These are phyloP conservation scores for Leccinum sublutescens DNA, from an alignment of 768 basidiomycete species.

Conservation along the genomic window DNA sequence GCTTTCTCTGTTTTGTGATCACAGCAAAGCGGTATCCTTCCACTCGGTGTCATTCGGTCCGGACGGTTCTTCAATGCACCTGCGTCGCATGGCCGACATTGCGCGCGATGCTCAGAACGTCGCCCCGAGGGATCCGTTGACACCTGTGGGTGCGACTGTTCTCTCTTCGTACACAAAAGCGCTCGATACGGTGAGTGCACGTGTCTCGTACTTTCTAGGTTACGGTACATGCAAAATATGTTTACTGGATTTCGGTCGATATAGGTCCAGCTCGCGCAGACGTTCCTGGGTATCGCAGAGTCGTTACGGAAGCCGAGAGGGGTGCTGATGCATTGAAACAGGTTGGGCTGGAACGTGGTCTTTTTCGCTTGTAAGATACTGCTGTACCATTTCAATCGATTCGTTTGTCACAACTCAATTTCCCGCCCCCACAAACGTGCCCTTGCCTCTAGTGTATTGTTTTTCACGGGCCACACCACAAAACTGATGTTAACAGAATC, in stretches of 20 bases:
- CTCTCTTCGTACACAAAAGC: slow-evolving; percentile 50
- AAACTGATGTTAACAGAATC: slow-evolving; percentile 14
- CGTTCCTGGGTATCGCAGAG: slow-evolving; percentile 58
- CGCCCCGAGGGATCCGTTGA: slow-evolving; percentile 40
- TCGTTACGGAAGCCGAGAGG: slow-evolving; percentile 57
- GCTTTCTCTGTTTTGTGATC: background rate
- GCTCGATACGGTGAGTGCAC: slow-evolving; percentile 45
- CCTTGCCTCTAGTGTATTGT: slow-evolving; percentile 10
- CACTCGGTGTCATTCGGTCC: slow-evolving; percentile 59
- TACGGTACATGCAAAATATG: too few species aligned
- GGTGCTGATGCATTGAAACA: slow-evolving; percentile 37
- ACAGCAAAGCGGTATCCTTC: slow-evolving; percentile 54
- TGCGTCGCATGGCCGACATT: slow-evolving; percentile 52
- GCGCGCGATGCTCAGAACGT: slow-evolving; percentile 46
- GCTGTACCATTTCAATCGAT: slow-evolving; percentile 17
- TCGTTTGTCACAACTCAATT: too few species aligned
- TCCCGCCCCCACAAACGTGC: too few species aligned
- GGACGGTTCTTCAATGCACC: slow-evolving; percentile 15
- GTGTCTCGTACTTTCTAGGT: background rate
- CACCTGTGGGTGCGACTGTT: slow-evolving; percentile 32
- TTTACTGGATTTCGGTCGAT: background rate
- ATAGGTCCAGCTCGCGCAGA: slow-evolving; percentile 53
- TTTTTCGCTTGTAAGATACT: background rate
- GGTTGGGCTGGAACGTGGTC: background rate
- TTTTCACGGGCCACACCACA: slow-evolving; percentile 20